Evolutionary conservation across 345 rosid genomes (phyloP).

Genomic region (Viola odorata): DNA sequence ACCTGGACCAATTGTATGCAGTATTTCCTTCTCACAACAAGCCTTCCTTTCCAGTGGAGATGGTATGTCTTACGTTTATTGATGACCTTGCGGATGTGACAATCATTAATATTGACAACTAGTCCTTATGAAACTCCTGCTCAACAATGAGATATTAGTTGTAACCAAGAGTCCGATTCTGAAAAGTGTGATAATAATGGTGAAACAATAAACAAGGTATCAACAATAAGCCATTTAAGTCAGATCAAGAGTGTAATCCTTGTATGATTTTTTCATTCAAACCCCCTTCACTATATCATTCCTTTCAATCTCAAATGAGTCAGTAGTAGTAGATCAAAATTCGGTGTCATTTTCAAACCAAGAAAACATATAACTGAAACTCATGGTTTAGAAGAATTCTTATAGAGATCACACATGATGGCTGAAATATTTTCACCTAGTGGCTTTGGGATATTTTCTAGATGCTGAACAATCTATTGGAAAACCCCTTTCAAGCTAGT

Average conservation of each 20-base stretch:
- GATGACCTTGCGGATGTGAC: constrained; percentile 96
- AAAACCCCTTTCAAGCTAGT: constrained; percentile 80
- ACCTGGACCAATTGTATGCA: constrained; percentile 99
- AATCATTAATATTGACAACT: constrained; percentile 91
- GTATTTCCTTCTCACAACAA: constrained; percentile 97
- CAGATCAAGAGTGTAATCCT: too few species aligned
- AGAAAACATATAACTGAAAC: too few species aligned
- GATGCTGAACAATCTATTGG: constrained; percentile 75
- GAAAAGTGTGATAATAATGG: too few species aligned
- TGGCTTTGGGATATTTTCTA: constrained; percentile 82
- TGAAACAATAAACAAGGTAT: too few species aligned
- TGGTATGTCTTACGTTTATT: constrained; percentile 89
- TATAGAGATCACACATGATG: constrained; percentile 88
- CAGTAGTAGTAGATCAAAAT: too few species aligned
- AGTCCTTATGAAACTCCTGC: constrained; percentile 94
- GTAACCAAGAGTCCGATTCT: too few species aligned
- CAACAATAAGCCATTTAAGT: too few species aligned
- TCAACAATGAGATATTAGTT: constrained; percentile 30
- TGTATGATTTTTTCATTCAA: too few species aligned
- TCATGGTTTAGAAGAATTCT: constrained; percentile 32
- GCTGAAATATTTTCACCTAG: constrained; percentile 87
- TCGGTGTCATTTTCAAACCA: too few species aligned
- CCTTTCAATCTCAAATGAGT: too few species aligned
- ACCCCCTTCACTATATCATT: too few species aligned
- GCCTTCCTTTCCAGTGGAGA: constrained; percentile 99